A percentile compares a stretch with the other conserved stretches of the same genome.
Evolutionary conservation across 306 rosid species (phyloP).

Genomic region (Cyclanthera cordifolia): DNA sequence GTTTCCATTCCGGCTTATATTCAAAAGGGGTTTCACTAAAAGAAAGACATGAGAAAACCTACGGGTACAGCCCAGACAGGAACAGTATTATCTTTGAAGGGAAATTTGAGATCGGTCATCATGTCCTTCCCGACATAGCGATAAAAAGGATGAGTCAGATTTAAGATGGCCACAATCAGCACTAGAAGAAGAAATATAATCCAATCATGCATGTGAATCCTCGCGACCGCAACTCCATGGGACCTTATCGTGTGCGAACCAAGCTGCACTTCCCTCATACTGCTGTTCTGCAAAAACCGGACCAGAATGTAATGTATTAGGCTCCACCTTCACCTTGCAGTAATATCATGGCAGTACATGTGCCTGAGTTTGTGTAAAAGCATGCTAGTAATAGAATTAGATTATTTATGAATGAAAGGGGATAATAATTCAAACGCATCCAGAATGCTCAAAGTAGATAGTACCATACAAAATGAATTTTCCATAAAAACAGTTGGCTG

Average conservation of each 20-base stretch:
- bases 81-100: constrained; percentile 65
- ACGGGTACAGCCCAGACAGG: constrained; percentile 84
- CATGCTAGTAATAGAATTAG: neutral
- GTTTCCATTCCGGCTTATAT: constrained; percentile 7
- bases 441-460: neutral
- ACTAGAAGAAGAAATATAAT: constrained; percentile 58
- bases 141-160: constrained; percentile 57
- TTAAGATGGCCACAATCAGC: constrained; percentile 26
- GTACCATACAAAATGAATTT: neutral
- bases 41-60: constrained; percentile 22
- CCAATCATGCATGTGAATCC: constrained; percentile 77
- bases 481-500: neutral
- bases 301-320: neutral
- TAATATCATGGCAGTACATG: neutral
- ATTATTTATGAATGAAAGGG: neutral
- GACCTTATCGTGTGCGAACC: constrained; percentile 64
- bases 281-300: constrained; percentile 13
- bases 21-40: neutral
- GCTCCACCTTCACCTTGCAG: neutral
- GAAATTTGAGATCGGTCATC: constrained; percentile 78
- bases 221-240: constrained; percentile 54
- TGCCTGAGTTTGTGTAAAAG: neutral
- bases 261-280: constrained; percentile 55
- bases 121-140: constrained; percentile 84
- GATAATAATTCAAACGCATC: neutral